Conservation (phyloP, 345 rosid species). For the Eucalyptus polybractea region DNA sequence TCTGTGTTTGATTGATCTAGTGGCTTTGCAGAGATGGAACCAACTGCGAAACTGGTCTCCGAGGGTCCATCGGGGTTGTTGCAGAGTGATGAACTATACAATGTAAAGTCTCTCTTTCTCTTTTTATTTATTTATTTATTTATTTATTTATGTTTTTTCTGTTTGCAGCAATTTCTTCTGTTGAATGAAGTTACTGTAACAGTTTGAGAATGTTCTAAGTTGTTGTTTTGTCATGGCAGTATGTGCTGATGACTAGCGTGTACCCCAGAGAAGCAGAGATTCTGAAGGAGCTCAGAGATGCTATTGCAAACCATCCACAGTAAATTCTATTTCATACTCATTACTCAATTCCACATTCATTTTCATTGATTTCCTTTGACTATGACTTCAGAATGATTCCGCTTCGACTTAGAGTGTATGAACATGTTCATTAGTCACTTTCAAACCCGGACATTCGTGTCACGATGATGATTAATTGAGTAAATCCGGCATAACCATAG, state of each 20-base stretch:
- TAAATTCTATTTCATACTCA: not conserved
- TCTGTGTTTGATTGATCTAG: not conserved
- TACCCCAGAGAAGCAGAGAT: conserved; percentile 51
- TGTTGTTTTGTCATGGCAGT: conserved; percentile 12
- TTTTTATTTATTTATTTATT: too few species aligned
- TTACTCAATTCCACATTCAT: not conserved
- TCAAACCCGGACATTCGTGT: not conserved
- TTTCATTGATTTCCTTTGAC: not conserved
- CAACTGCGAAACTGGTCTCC: not conserved
- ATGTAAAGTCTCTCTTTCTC: too few species aligned
- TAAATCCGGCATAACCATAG: too few species aligned
- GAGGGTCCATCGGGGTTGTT: conserved; percentile 24
- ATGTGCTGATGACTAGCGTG: conserved; percentile 48
- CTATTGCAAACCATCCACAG: conserved; percentile 40
- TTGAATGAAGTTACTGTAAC: not conserved
- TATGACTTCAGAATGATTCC: not conserved
- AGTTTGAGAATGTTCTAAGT: not conserved
- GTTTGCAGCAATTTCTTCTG: not conserved
- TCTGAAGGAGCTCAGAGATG: conserved; percentile 49
- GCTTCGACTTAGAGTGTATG: not conserved
- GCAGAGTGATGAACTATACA: conserved; percentile 12
- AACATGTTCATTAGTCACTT: not conserved
- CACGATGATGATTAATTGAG: too few species aligned
- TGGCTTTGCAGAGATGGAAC: conserved; percentile 1
- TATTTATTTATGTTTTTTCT: too few species aligned